Conservation (phyloP, 2,329 filamentous ascomycete species). For the Verticillium isaacii region DNA sequence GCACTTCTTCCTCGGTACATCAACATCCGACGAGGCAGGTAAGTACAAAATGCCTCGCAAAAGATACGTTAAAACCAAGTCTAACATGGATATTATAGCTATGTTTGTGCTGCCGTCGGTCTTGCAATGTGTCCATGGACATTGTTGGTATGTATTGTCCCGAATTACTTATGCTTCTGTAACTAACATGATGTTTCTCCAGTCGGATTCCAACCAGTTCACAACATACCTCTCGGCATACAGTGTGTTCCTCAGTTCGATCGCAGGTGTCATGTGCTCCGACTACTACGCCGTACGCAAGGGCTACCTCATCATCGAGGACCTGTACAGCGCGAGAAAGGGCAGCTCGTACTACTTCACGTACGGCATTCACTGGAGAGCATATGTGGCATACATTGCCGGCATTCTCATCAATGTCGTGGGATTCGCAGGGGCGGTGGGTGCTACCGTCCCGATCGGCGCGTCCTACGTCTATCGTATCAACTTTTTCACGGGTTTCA, state of each 20-base stretch:
- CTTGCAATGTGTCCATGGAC: conserved; percentile 86
- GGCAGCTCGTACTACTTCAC: conserved; percentile 69
- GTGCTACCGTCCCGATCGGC: conserved; percentile 63
- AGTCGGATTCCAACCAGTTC: conserved; percentile 67
- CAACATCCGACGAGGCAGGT: conserved; percentile 67
- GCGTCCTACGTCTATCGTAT: conserved; percentile 85
- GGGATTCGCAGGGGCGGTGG: conserved; percentile 81
- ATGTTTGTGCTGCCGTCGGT: conserved; percentile 75
- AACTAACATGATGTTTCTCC: conserved; percentile 37
- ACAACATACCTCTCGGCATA: conserved; percentile 90
- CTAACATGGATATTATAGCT: conserved; percentile 39
- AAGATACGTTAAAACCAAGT: too few relatives aligned
- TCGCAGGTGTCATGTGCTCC: conserved; percentile 83
- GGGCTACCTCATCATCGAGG: conserved; percentile 73
- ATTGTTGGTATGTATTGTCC: conserved; percentile 30
- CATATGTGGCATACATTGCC: conserved; percentile 74
- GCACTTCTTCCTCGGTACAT: conserved; percentile 74
- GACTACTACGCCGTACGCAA: conserved; percentile 86
- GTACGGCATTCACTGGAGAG: conserved; percentile 75
- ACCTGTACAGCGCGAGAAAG: conserved; percentile 70
- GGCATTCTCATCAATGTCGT: conserved; percentile 90
- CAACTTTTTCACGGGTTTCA: conserved; percentile 85
- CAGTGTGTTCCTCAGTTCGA: conserved; percentile 88
- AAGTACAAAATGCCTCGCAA: conserved; percentile 21
- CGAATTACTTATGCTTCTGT: neutral